A percentile compares a stretch with the other conserved stretches of the same genome.
Conservation (phyloP, 805 yeast genomes). For the Kazachstania martiniae region DNA sequence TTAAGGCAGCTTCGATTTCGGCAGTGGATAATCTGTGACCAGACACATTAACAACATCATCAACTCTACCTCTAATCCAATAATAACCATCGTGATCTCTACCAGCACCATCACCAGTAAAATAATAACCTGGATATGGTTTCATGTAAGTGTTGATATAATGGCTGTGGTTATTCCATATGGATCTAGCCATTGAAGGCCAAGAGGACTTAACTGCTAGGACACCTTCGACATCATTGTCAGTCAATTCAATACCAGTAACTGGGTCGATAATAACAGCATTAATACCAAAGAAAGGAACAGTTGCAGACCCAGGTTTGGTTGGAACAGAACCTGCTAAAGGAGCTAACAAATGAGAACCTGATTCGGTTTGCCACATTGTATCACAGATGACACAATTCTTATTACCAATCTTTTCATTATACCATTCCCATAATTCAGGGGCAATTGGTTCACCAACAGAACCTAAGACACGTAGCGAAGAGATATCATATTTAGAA, state of each 20-base stretch:
- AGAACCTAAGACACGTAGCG: slow-evolving; percentile 89
- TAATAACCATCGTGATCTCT: slow-evolving; percentile 92
- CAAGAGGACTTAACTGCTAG: slow-evolving; percentile 81
- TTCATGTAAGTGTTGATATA: slow-evolving; percentile 85
- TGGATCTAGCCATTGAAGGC: slow-evolving; percentile 99
- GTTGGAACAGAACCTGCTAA: slow-evolving; percentile 90
- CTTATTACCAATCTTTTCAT: slow-evolving; percentile 80
- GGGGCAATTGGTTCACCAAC: slow-evolving; percentile 99
- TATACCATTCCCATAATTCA: slow-evolving; percentile 98
- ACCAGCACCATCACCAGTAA: slow-evolving; percentile 98
- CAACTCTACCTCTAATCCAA: slow-evolving; percentile 98
- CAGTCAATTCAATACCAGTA: slow-evolving; percentile 71
- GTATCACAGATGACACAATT: slow-evolving; percentile 90
- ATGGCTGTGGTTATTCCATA: slow-evolving; percentile 78
- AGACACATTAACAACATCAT: slow-evolving; percentile 94
- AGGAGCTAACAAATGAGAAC: slow-evolving; percentile 90
- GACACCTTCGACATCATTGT: slow-evolving; percentile 93
- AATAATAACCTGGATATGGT: slow-evolving; percentile 88
- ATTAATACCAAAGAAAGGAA: slow-evolving; percentile 92
- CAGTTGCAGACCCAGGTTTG: slow-evolving; percentile 94
- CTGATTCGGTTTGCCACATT: slow-evolving; percentile 98
- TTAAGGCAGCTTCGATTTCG: slow-evolving; percentile 88
- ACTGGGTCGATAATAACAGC: slow-evolving; percentile 91
- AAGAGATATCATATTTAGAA: slow-evolving; percentile 66
- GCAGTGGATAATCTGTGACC: slow-evolving; percentile 98